Percentiles rank a stretch among this genome's conserved stretches.
Conservation (phyloP, 352 stramenopile species). For the Phytophthora tubulina region DNA sequence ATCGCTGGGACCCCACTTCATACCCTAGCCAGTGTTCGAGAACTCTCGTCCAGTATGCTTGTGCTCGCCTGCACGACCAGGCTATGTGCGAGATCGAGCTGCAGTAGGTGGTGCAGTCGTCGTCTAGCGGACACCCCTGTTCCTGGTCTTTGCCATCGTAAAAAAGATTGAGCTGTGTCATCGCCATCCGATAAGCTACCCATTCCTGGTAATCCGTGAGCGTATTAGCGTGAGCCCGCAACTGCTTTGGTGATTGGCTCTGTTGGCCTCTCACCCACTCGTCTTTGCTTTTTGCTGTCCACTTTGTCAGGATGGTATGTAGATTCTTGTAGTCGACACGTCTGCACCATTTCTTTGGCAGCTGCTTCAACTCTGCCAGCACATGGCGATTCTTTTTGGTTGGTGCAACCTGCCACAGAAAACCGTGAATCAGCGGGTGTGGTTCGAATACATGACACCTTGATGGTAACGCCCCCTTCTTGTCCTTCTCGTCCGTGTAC, state of each 20-base stretch:
- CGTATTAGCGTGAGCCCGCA: background rate
- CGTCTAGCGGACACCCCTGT: background rate
- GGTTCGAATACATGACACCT: background rate
- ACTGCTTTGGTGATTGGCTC: background rate
- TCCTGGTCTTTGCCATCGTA: background rate
- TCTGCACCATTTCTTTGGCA: background rate
- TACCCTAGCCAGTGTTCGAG: background rate
- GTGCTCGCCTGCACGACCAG: background rate
- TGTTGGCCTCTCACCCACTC: background rate
- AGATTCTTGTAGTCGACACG: too few species aligned
- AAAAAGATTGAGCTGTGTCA: background rate
- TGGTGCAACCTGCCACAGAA: background rate
- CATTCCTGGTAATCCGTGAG: conserved; percentile 1
- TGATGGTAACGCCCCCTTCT: too few species aligned
- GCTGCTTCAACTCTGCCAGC: background rate
- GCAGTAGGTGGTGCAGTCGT: background rate
- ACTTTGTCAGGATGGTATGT: background rate
- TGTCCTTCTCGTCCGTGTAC: too few species aligned
- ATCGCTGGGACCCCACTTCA: too few species aligned
- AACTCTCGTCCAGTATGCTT: background rate
- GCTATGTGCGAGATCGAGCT: background rate
- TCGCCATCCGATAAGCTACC: background rate
- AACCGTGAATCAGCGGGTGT: background rate
- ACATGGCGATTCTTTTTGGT: background rate
- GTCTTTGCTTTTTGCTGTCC: background rate